Evolutionary conservation across 768 basidiomycete genomes (phyloP), one percentile per base, ranked within the genome.

Genomic region (Boletus edulis): DNA sequence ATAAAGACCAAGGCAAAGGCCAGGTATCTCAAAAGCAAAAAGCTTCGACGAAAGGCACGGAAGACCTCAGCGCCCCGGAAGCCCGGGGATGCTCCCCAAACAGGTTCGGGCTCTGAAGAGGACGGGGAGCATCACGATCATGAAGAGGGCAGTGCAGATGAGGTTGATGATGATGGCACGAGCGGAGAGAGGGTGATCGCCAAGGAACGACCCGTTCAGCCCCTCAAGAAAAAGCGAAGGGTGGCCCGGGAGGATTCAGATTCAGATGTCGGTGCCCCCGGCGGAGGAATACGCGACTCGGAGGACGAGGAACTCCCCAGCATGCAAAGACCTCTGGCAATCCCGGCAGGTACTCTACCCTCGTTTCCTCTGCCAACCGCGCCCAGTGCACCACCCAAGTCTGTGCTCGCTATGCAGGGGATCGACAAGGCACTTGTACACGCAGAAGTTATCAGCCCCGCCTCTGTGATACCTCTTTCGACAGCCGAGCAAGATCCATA

Each of bases 21-120:
- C 61, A 76, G 85, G 55, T 91, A 93, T 67, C 74, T 91, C 41
- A 84, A 81, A 65, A 82, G 82, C 47, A 93, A 93, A 73, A 83
- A 82, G 58, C 77, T 81, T 48, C 77, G 86, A 52, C 79, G 81
- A 66, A 89, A 87, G 71, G 75, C 72, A 47, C 72, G 72, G 55
- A 79, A 75, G 47, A 48, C 62, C 22, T 64, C 69, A 10, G 63
- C 66, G 22, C 59, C 70, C 27, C 59, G 55, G 20, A 66, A 71
- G 17, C 52, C 58, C 10, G 68, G 67, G 49, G 60, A 57, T 10
- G 40, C 64, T 17, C 54, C 43, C 3, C 51, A 60, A 37, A 66
- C 64, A 42, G 49, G 46, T 22, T 49, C 59, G 5, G 51, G 22
- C 20, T 60, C 56, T 41, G 70, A 62, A 31, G 65, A 63, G n/a